phyloP scores from a whole-genome alignment of 306 rosid species.

The Fragaria ananassa region DNA sequence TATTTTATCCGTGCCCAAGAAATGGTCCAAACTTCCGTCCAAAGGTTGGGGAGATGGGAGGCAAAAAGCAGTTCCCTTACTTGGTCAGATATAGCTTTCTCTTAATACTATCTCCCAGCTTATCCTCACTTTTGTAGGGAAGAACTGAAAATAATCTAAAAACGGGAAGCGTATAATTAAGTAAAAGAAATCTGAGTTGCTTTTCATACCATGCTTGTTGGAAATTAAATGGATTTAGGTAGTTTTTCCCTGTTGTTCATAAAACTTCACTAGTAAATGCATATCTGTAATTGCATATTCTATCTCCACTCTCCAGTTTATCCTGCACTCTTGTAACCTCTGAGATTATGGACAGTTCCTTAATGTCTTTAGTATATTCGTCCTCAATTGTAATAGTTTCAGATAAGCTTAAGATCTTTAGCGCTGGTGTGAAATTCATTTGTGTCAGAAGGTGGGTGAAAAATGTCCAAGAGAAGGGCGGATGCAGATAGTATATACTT shows the following conservation, averaged over 20 bases:
- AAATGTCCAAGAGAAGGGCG: neutral
- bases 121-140: neutral
- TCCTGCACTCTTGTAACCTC: neutral
- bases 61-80: slow-evolving; percentile 90
- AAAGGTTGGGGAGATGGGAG: slow-evolving; percentile 84
- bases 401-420: neutral
- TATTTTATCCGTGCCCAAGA: slow-evolving; percentile 90
- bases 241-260: neutral
- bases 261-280: neutral
- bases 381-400: neutral
- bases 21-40: slow-evolving; percentile 87
- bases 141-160: neutral
- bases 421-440: neutral
- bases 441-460: neutral
- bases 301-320: neutral
- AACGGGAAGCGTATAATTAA: neutral
- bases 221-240: neutral
- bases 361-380: neutral
- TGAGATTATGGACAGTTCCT: neutral
- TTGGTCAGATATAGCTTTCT: slow-evolving; percentile 57
- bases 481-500: neutral
- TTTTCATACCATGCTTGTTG: neutral
- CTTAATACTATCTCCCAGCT: neutral
- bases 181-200: neutral
- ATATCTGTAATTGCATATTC: neutral